phyloP scores from a whole-genome alignment of 257 asterid species.

The Asclepias syriaca region DNA sequence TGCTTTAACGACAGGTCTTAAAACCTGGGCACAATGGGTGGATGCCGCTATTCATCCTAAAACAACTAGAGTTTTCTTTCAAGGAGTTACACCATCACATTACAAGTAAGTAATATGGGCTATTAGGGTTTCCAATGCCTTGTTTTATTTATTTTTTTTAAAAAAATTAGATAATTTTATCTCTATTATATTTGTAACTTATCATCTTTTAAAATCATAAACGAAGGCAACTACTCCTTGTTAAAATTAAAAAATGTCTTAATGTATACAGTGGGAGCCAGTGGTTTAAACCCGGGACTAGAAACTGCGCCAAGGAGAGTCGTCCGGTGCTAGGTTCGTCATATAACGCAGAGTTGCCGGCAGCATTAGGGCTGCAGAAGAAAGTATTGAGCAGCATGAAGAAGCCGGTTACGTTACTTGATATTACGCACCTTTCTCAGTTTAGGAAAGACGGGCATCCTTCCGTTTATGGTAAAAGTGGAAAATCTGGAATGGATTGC shows the following conservation, averaged over 20 bases:
- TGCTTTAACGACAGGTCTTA: conserved; percentile 16
- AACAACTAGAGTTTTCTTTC: conserved; percentile 22
- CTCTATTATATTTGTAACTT: no score
- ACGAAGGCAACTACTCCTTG: no score
- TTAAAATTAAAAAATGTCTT: no score
- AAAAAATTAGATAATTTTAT: no score
- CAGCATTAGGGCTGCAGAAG: conserved; percentile 14
- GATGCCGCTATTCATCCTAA: conserved; percentile 17
- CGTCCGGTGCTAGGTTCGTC: conserved; percentile 10
- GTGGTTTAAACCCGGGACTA: conserved; percentile 17
- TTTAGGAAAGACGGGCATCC: conserved; percentile 28
- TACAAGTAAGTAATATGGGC: conserved; percentile 15
- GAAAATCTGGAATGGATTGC: conserved; percentile 38
- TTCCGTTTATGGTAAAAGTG: conserved; percentile 26
- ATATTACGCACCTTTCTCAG: conserved; percentile 25
- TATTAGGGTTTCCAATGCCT: not conserved
- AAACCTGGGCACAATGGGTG: conserved; percentile 26
- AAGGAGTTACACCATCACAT: conserved; percentile 22
- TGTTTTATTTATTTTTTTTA: no score
- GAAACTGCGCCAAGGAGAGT: conserved; percentile 10
- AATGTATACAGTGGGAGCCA: conserved; percentile 13
- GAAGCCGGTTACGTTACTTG: conserved; percentile 16
- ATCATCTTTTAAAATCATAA: no score
- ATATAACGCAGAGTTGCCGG: conserved; percentile 14
- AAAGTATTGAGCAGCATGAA: conserved; percentile 9